Percentiles rank a stretch among this genome's conserved stretches.
Conservation (phyloP, 352 stramenopile species). For the Globisporangium okanoganense region DNA sequence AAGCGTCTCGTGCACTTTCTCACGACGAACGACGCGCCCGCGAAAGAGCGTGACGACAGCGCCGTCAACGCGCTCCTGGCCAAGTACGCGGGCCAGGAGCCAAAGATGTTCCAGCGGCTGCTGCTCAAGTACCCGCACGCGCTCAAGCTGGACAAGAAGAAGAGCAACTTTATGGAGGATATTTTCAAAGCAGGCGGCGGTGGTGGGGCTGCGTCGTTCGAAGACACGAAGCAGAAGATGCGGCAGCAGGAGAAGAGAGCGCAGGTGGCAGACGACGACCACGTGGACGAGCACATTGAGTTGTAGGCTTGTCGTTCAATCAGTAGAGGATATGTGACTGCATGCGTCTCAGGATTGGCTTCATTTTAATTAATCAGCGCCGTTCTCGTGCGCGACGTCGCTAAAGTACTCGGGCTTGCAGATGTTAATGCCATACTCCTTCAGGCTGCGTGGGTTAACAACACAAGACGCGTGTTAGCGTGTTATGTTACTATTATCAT, state of each 20-base stretch:
- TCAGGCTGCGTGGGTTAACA: slow-evolving; percentile 32
- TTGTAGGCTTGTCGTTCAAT: slow-evolving; percentile 14
- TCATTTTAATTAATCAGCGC: background rate
- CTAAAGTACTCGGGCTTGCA: slow-evolving; percentile 81
- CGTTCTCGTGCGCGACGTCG: slow-evolving; percentile 39
- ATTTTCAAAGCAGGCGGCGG: slow-evolving; percentile 23
- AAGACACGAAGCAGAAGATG: background rate
- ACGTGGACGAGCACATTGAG: slow-evolving; percentile 41
- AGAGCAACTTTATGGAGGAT: slow-evolving; percentile 59
- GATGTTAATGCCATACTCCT: slow-evolving; percentile 78
- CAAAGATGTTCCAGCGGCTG: slow-evolving; percentile 59
- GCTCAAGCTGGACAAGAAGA: slow-evolving; percentile 38
- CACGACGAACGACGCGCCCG: slow-evolving; percentile 28
- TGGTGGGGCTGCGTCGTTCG: background rate
- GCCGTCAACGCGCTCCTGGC: slow-evolving; percentile 45
- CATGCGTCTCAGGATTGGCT: background rate
- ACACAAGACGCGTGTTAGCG: no score
- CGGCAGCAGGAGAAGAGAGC: background rate
- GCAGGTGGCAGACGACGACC: background rate
- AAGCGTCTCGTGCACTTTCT: slow-evolving; percentile 64
- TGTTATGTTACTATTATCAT: no score
- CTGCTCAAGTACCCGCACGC: slow-evolving; percentile 57
- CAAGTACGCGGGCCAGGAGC: slow-evolving; percentile 66
- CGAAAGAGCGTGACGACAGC: slow-evolving; percentile 29
- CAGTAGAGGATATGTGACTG: no score